Evolutionary conservation across 2,329 filamentous ascomycete species (phyloP).

Genomic region (Pseudogymnoascus sp.): DNA sequence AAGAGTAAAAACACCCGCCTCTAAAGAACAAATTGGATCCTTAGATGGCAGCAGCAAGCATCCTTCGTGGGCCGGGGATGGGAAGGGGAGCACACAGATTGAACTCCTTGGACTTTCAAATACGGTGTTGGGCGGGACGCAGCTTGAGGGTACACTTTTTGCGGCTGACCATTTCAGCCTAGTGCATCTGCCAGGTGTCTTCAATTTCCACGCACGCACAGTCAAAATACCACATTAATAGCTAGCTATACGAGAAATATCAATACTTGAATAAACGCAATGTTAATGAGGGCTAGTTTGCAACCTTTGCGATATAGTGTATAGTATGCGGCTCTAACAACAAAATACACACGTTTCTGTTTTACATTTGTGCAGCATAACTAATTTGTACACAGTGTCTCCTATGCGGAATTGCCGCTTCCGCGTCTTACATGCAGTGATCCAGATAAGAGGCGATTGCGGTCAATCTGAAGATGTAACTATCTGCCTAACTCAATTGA

Average conservation of each 20-base stretch:
- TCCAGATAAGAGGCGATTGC: not conserved
- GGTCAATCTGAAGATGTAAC: not conserved
- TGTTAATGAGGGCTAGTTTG: not conserved
- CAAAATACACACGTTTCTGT: not conserved
- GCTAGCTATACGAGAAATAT: slow-evolving; percentile 2
- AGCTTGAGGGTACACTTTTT: slow-evolving; percentile 9
- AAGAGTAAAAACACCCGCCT: not conserved
- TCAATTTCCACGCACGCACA: slow-evolving; percentile 8
- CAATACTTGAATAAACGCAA: not conserved
- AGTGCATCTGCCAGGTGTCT: slow-evolving; percentile 10
- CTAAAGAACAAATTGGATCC: not conserved
- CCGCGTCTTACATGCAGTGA: not conserved
- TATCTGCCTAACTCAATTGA: not conserved
- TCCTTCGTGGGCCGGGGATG: not conserved
- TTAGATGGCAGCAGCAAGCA: not conserved
- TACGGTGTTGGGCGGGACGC: not conserved
- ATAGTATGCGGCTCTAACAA: not conserved
- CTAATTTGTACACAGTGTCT: not conserved
- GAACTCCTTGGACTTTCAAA: not conserved
- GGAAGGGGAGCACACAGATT: not conserved
- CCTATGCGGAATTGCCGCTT: not conserved
- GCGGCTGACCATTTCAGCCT: slow-evolving; percentile 8
- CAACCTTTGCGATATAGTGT: not conserved
- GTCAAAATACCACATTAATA: slow-evolving; percentile 1
- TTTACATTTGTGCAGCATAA: slow-evolving; percentile 8